A percentile compares a stretch with the other conserved stretches of the same genome.
Conservation (phyloP, 257 asterid species). For the Solanum pinnatisectum region DNA sequence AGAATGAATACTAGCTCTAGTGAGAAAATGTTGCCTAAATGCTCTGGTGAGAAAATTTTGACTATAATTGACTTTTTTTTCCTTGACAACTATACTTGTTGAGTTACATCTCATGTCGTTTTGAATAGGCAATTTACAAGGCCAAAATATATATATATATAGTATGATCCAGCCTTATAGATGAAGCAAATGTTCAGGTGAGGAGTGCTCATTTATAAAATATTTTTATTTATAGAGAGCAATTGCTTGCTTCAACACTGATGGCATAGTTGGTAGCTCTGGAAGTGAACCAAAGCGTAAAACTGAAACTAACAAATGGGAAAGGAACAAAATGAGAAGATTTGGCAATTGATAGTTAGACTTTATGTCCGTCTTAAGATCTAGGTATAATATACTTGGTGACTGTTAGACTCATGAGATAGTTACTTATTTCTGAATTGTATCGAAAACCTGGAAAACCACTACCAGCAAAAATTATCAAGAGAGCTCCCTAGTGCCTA, state of each 20-base stretch:
- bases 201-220: not conserved
- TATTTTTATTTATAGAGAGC: conserved; percentile 1
- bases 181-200: not conserved
- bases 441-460: too few species aligned
- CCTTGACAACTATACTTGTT: not conserved
- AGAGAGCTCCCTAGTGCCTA: too few species aligned
- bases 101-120: not conserved
- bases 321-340: not conserved
- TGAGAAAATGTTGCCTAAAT: not conserved
- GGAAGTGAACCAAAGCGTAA: conserved; percentile 2
- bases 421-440: too few species aligned
- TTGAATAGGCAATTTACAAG: not conserved
- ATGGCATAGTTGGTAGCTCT: not conserved
- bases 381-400: not conserved
- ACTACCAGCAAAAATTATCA: too few species aligned
- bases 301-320: not conserved
- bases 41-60: not conserved
- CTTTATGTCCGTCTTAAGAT: not conserved
- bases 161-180: not conserved
- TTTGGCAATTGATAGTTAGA: not conserved
- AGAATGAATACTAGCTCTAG: not conserved
- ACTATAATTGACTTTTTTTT: not conserved
- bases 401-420: not conserved
- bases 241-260: not conserved
- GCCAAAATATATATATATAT: not conserved